Evolutionary conservation across 805 yeast species (phyloP), one percentile per base, ranked within the genome.

Genomic region (Kazachstania africana): DNA sequence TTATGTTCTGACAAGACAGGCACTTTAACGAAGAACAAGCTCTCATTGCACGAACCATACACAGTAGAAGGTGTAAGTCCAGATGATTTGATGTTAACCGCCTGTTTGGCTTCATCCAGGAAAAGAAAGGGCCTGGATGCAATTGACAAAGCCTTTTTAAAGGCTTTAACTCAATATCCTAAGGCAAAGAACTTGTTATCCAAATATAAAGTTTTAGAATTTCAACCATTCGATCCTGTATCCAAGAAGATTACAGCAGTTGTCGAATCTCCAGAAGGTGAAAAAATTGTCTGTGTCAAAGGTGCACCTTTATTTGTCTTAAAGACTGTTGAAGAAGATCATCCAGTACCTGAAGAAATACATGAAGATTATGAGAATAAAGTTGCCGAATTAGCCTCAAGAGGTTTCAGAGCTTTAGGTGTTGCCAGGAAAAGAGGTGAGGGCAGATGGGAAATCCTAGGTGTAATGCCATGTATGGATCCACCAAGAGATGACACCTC

Each of bases 401-500:
- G 95, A 76, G 95, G 95, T 75, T 85, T 83, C 88, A 75, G 95
- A 68, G 85, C 95, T 57, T 72, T 85, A 61, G 95, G 95, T 78
- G 95, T 85, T 70, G 95, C 95, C 46, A 82, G 95, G 75, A 83
- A 83, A 83, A 78, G 94, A 72, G 95, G 93, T 67, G 94, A 83
- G 66, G 93, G 93, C 55, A 93, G 82, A 76, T 85, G 95, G 95
- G 95, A 85, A 69, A 84, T 85, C 52, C 70, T 85, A 58, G 95
- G 95, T 63, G 87, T 85, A 63, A 84, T 85, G 95, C 95, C 95
- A 65, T 84, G 94, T 70, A 80, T 82, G 87, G 95, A 85, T 68
- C 95, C 95, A 57, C 95, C 95, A 68, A 81, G 95, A 76, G 94
- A 85, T 68, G 95, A 85, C 66, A 85, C 95, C 70, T 94, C 93